Percentiles rank a stretch among this genome's conserved stretches.
phyloP scores from a whole-genome alignment of 2,329 filamentous ascomycete species.

The Zymoseptoria tritici region DNA sequence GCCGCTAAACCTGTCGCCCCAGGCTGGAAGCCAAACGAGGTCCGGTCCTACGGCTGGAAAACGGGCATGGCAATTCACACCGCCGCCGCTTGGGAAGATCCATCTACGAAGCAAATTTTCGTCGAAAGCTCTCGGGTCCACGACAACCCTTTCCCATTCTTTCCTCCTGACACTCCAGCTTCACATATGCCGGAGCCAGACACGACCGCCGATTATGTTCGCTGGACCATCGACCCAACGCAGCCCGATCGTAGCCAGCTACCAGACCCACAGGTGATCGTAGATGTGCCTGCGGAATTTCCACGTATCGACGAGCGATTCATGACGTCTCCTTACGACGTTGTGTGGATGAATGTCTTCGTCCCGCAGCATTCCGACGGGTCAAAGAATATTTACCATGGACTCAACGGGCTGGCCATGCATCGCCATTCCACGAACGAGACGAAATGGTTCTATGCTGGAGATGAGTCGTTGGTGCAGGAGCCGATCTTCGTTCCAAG shows the following conservation, averaged over 20 bases:
- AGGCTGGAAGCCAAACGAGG: slow-evolving; percentile 14
- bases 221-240: slow-evolving; percentile 36
- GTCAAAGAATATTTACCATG: slow-evolving; percentile 25
- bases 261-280: slow-evolving; percentile 25
- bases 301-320: slow-evolving; percentile 41
- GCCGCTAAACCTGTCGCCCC: slow-evolving; percentile 10
- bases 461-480: slow-evolving; percentile 41
- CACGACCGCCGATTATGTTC: slow-evolving; percentile 37
- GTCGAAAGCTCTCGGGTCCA: slow-evolving; percentile 35
- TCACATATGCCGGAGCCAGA: slow-evolving; percentile 24
- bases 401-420: slow-evolving; percentile 15
- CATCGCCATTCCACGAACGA: slow-evolving; percentile 18
- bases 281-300: slow-evolving; percentile 38
- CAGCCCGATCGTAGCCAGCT: slow-evolving; percentile 21
- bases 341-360: slow-evolving; percentile 37
- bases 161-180: slow-evolving; percentile 31
- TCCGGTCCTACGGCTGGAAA: slow-evolving; percentile 13
- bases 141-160: slow-evolving; percentile 39
- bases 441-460: slow-evolving; percentile 31
- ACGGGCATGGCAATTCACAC: slow-evolving; percentile 37
- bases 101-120: slow-evolving; percentile 29
- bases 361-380: slow-evolving; percentile 27
- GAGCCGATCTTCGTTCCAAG: slow-evolving; percentile 49
- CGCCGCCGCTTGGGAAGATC: slow-evolving; percentile 37
- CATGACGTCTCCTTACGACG: slow-evolving; percentile 33